phyloP scores from a whole-genome alignment of 192 early-diverging fungal species.

The Borealophlyctis nickersoniae region DNA sequence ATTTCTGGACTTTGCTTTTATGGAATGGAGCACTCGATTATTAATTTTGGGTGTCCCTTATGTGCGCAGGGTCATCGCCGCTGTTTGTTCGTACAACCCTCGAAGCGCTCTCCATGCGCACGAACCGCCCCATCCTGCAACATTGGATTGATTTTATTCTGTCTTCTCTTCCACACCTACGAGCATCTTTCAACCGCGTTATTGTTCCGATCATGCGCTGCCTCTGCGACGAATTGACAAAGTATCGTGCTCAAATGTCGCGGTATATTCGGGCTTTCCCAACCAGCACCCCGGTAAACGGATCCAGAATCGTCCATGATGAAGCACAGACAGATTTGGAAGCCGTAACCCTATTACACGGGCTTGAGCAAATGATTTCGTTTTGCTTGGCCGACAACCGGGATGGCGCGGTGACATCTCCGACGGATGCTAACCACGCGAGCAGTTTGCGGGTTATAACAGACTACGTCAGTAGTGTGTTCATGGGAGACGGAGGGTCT shows the following conservation, averaged over 20 bases:
- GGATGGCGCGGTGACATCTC: conserved; percentile 9
- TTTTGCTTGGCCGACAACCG: conserved; percentile 46
- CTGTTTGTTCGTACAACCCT: conserved; percentile 57
- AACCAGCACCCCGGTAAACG: background rate
- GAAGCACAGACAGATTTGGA: conserved; percentile 41
- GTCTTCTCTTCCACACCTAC: conserved; percentile 56
- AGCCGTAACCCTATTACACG: conserved; percentile 49
- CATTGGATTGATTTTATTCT: conserved; percentile 77
- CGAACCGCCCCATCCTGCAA: conserved; percentile 68
- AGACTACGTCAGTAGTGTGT: conserved; percentile 25
- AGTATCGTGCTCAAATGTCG: background rate
- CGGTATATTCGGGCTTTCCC: background rate
- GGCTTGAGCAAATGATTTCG: conserved; percentile 55
- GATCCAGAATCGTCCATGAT: conserved; percentile 1
- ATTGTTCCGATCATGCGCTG: conserved; percentile 59
- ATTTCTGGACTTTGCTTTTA: no score
- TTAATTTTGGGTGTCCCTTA: no score
- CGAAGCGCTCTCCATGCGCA: conserved; percentile 52
- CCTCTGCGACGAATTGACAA: conserved; percentile 60
- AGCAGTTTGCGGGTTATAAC: conserved; percentile 17
- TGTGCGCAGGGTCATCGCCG: conserved; percentile 38
- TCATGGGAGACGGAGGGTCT: conserved; percentile 6
- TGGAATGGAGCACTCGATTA: no score
- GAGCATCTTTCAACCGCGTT: conserved; percentile 58
- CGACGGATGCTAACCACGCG: conserved; percentile 1